phyloP scores from a whole-genome alignment of 2,329 filamentous ascomycete genomes.

The Diplocarpon rosae region DNA sequence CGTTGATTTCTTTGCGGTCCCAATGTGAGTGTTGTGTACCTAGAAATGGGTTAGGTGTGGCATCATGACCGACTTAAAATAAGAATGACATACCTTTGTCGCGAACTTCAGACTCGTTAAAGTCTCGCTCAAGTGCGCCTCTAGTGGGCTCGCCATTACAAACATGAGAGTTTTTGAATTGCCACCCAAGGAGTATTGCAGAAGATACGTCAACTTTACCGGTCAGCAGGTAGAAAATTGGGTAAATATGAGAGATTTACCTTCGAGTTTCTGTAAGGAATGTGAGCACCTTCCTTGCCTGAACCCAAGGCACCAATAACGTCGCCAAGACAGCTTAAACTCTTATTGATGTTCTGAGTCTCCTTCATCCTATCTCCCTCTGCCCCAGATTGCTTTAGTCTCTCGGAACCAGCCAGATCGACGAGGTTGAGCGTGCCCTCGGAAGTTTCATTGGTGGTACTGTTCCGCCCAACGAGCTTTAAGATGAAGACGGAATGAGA shows the following conservation, averaged over 20 bases:
- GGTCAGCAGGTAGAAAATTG: background rate
- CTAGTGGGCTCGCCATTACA: slow-evolving; percentile 90
- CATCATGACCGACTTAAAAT: slow-evolving; percentile 4
- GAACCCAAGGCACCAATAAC: slow-evolving; percentile 89
- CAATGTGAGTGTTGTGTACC: slow-evolving; percentile 86
- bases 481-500: slow-evolving; percentile 96
- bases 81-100: slow-evolving; percentile 56
- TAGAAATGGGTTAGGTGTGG: slow-evolving; percentile 26
- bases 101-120: slow-evolving; percentile 92
- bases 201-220: slow-evolving; percentile 68
- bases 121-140: slow-evolving; percentile 84
- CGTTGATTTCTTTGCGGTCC: slow-evolving; percentile 69
- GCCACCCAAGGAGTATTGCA: slow-evolving; percentile 89
- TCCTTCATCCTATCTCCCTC: slow-evolving; percentile 84
- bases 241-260: slow-evolving; percentile 28
- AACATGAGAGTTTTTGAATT: slow-evolving; percentile 99
- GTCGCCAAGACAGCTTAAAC: slow-evolving; percentile 80
- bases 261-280: slow-evolving; percentile 95
- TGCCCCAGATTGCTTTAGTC: slow-evolving; percentile 75
- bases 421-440: slow-evolving; percentile 94
- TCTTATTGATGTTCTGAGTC: slow-evolving; percentile 96
- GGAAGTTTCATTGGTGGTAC: slow-evolving; percentile 64
- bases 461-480: slow-evolving; percentile 61
- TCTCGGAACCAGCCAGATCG: slow-evolving; percentile 86
- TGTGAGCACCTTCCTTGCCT: slow-evolving; percentile 64